Evolutionary conservation across 2,329 filamentous ascomycete genomes (phyloP).

Genomic region (Nannizzia gypsea): DNA sequence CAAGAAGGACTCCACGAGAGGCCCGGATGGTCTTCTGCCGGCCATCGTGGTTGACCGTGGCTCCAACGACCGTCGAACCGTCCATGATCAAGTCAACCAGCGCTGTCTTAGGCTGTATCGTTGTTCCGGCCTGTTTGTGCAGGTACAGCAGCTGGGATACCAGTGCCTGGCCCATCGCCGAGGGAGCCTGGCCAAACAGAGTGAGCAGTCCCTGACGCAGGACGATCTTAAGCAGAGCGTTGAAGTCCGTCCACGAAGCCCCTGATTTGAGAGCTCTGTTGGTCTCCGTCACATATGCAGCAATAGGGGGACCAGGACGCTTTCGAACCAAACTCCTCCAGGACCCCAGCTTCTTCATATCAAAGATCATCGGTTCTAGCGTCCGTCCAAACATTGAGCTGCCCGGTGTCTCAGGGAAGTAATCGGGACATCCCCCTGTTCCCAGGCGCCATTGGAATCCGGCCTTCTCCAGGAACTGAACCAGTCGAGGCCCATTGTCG

Average conservation of each 20-base stretch:
- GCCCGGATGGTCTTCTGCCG: conserved; percentile 17
- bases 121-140: conserved; percentile 7
- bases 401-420: conserved; percentile 20
- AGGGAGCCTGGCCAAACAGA: conserved; percentile 13
- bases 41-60: conserved; percentile 18
- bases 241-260: conserved; percentile 1
- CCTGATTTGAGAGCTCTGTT: background rate
- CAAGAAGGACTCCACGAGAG: conserved; percentile 23
- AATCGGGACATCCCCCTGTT: conserved; percentile 23
- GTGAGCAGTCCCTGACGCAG: conserved; percentile 9
- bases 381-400: conserved; percentile 17
- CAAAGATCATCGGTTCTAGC: conserved; percentile 21
- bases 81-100: conserved; percentile 10
- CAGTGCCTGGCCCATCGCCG: conserved; percentile 17
- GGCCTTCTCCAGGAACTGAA: conserved; percentile 19
- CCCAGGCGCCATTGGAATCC: conserved; percentile 17
- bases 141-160: conserved; percentile 14
- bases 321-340: conserved; percentile 17
- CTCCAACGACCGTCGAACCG: conserved; percentile 17
- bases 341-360: conserved; percentile 19
- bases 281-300: conserved; percentile 11
- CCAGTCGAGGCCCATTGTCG: conserved; percentile 23
- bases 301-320: conserved; percentile 9
- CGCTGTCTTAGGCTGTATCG: conserved; percentile 11
- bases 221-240: background rate